A percentile compares a stretch with the other conserved stretches of the same genome.
Evolutionary conservation across 495 filamentous ascomycete species (phyloP).

Genomic region (Cercophora sp.): DNA sequence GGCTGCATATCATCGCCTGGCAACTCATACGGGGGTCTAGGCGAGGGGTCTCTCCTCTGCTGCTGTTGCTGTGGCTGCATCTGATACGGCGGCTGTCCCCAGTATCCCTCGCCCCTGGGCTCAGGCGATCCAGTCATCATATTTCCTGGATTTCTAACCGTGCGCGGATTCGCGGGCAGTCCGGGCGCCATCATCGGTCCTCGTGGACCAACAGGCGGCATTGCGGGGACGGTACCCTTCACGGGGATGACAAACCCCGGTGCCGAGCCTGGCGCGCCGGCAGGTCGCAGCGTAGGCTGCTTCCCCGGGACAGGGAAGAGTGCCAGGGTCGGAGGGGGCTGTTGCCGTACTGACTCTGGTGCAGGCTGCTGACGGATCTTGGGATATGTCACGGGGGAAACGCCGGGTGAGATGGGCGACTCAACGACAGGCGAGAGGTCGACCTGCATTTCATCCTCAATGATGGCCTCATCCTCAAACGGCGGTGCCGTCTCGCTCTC

Average conservation of each 20-base stretch:
- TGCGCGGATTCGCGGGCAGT: slow-evolving; percentile 15
- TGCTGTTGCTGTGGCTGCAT: slow-evolving; percentile 13
- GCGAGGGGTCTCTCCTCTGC: slow-evolving; percentile 1
- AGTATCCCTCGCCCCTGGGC: background rate
- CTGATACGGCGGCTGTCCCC: slow-evolving; percentile 3
- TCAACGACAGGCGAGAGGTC: slow-evolving; percentile 45
- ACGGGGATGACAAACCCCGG: background rate
- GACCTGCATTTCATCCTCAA: slow-evolving; percentile 21
- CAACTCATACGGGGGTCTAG: background rate
- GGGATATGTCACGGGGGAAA: slow-evolving; percentile 41
- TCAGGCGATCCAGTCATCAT: background rate
- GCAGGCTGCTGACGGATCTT: slow-evolving; percentile 37
- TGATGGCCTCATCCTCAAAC: slow-evolving; percentile 22
- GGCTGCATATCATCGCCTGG: background rate
- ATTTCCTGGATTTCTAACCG: background rate
- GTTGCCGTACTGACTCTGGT: too few species aligned
- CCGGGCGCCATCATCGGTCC: slow-evolving; percentile 12
- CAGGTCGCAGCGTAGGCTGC: background rate
- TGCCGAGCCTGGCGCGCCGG: background rate
- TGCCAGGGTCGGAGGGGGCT: too few species aligned
- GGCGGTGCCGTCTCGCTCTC: slow-evolving; percentile 19
- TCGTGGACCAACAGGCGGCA: too few species aligned
- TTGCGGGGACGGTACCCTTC: too few species aligned
- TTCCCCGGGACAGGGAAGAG: background rate
- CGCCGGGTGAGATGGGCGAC: slow-evolving; percentile 35